Evolutionary conservation across 1,284 basidiomycete species (phyloP), one percentile per base, ranked within the genome.

Genomic region (Xerocomus minutiporus): DNA sequence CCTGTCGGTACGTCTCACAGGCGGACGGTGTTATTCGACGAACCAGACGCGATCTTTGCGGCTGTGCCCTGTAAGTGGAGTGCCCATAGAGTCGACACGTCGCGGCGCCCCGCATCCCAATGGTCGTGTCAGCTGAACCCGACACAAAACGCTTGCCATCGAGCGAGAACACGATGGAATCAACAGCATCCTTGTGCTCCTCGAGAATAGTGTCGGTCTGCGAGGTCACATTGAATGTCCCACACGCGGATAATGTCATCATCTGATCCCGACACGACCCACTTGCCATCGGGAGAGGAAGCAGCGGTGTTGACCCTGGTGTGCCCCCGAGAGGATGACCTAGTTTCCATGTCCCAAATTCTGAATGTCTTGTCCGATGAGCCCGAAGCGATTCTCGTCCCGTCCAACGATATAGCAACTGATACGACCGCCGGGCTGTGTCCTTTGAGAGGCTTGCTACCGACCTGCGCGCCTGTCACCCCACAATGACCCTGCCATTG

Each of bases 291-390:
- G 17, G 38, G 38, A 11, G 38, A 39, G 39, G 42, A 38, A 20
- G n/a, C 12, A 9, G 48, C 44, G 17, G 52, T 29, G 12, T 36
- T 36, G 28, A 42, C n/a, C 17, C 52, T 53, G 3, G 38, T 39
- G 44, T 47, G 42, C 6, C 23, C 43, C 41, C 8, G 39, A 48
- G 39, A 5, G 32, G 44, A 32, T 2, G 29, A 8, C 43, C 31
- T 38, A 5, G 23, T 8, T 39, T 23, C 45, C 23, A 32, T 43
- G 6, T 32, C 34, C 53, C 39, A 38, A 11, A 51, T 38, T 8
- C 40, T 46, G 40, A 50, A 25, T 8, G 44, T 54, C 40, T 36
- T 39, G 34, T 54, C 40, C 7, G 40, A 54, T 17, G 35, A 39
- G 12, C 26, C 45, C 20, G 36, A 34, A 8, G 52, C 31, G 15